Base-by-base conservation (phyloP, 306 rosid species). In the Trifolium fragiferum region DNA sequence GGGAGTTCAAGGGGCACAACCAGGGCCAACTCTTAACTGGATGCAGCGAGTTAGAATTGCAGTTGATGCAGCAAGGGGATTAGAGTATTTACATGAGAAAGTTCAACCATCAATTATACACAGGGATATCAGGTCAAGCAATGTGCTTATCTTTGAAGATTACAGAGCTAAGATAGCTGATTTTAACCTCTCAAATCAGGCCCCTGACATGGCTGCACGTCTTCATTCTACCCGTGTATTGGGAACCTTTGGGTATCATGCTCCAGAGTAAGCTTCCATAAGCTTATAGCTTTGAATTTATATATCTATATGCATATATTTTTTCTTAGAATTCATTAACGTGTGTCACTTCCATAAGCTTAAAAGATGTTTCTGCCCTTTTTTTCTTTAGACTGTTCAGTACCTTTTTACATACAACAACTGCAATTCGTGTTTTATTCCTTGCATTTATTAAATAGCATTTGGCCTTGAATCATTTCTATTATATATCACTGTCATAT, bases 1-100 rank as follows among this genome's bases (percentile, higher is more conserved):
- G 83, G 93, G 93, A 69, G 93, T 89, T 78, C 93, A 89, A 70
- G 93, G 91, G 61, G 91, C 93, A 81, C 91, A 89, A 66, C 93
- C 93, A 1, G 91, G 93, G 76, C 93, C 91, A 33, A 84, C 85
- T 16, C 93, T 89, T 55, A 86, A 89, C 77, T 89, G 93, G 93
- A 79, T 85, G 63, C 91, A 87, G 80, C 85, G 93, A 32, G 93
- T 89, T 85, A 83, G 84, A 77, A 89, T 89, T 60, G 91, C 89
- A 19, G 91, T 89, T 30, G 91, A 83, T 53, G 89, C 88, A 30
- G 93, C 93, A 2, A 83, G 86, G 80, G 93, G 93, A 64, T 83
- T 89, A 60, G 93, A 89, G 58, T 89, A 83, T 79, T 80, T 89
- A 72, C 93, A 89, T 35, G 93, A 89, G 88, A 89, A 87, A 84